These are phyloP conservation scores for Corchorus olitorius DNA, from an alignment of 345 rosid genomes.

Conservation along the genomic window DNA sequence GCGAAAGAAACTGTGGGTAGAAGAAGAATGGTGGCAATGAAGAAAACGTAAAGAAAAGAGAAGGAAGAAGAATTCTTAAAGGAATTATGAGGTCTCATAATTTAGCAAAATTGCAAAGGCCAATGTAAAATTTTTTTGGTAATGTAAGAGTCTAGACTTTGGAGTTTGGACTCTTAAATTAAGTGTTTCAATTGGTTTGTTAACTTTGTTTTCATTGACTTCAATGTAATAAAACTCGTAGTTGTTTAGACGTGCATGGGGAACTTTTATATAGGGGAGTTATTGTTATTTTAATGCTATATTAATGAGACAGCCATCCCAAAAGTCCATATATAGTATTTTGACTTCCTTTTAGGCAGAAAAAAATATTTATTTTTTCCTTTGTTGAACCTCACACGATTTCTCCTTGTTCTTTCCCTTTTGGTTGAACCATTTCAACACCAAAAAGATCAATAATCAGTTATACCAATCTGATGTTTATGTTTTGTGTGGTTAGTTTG, in stretches of 20 bases:
- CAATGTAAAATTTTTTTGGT: neutral
- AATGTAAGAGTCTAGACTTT: constrained; percentile 1
- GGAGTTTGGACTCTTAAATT: constrained; percentile 13
- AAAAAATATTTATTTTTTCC: neutral
- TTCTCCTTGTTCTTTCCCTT: neutral
- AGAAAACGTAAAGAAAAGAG: constrained; percentile 2
- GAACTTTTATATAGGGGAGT: neutral
- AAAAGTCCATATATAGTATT: constrained; percentile 5
- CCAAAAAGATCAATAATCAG: neutral
- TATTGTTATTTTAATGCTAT: neutral
- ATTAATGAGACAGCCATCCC: constrained; percentile 13
- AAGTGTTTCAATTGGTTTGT: constrained; percentile 9
- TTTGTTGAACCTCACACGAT: constrained; percentile 26
- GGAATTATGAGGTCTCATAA: constrained; percentile 10
- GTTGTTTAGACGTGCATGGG: constrained; percentile 8
- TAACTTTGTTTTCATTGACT: constrained; percentile 26
- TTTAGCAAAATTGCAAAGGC: neutral
- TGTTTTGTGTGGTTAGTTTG: neutral
- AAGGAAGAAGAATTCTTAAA: constrained; percentile 7
- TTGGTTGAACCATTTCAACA: neutral
- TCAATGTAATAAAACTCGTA: neutral
- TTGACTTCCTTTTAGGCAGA: constrained; percentile 17
- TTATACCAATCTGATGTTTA: neutral
- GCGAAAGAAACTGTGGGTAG: constrained; percentile 15
- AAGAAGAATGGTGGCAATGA: constrained; percentile 6